Conservation (phyloP, 2,329 filamentous ascomycete species). For the Colletotrichum spaethianum region DNA sequence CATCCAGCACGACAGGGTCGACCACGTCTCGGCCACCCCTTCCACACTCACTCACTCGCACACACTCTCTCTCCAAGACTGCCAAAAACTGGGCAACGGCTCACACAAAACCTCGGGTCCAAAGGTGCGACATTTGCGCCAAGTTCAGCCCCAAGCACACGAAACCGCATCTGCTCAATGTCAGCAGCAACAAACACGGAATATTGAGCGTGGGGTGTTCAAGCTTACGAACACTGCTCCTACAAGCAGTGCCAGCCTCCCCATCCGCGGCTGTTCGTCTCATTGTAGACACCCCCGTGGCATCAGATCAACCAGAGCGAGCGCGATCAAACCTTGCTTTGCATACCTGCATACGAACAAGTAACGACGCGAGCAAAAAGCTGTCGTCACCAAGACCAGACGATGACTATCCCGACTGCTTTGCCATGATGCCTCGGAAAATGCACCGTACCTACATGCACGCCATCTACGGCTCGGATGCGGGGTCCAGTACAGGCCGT, state of each 20-base stretch:
- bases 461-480: not conserved
- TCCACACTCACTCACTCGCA: not conserved
- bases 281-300: not conserved
- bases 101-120: not conserved
- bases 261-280: constrained; percentile 11
- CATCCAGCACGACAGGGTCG: not conserved
- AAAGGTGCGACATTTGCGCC: not conserved
- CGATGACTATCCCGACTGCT: not conserved
- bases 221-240: not conserved
- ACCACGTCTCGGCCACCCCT: not conserved
- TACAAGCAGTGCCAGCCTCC: not conserved
- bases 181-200: not conserved
- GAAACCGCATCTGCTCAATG: not conserved
- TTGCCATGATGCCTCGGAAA: not conserved
- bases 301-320: constrained; percentile 14
- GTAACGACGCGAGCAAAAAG: not conserved
- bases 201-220: not conserved
- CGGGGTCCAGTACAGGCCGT: not conserved
- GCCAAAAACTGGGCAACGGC: not conserved
- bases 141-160: not conserved
- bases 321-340: not conserved
- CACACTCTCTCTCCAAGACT: not conserved
- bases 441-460: not conserved
- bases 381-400: not conserved
- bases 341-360: not conserved